Conservation (phyloP, 768 basidiomycete species). For the Phanerochaete sordida region DNA sequence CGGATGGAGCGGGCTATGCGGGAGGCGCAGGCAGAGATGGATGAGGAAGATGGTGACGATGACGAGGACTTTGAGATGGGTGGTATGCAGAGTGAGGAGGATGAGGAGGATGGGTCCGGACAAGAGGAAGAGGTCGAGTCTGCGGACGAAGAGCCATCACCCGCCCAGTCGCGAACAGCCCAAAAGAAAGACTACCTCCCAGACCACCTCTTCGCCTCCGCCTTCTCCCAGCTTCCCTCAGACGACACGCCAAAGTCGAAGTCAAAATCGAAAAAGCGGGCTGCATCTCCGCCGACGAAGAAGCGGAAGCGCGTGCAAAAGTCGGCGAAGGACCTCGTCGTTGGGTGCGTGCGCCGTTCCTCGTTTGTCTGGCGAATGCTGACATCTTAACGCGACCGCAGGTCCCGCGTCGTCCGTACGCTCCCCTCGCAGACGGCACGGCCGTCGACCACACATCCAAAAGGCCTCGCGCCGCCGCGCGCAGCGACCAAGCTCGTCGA, state of each 20-base stretch:
- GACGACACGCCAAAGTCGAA: constrained; percentile 22
- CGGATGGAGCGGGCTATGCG: constrained; percentile 41
- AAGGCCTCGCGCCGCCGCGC: constrained; percentile 36
- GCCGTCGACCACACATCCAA: constrained; percentile 36
- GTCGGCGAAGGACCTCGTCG: constrained; percentile 44
- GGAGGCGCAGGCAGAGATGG: constrained; percentile 31
- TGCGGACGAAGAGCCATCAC: constrained; percentile 1
- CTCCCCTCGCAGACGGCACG: constrained; percentile 32
- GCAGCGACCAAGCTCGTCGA: constrained; percentile 51
- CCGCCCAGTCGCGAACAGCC: constrained; percentile 2
- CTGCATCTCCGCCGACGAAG: constrained; percentile 19
- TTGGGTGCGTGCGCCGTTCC: constrained; percentile 43
- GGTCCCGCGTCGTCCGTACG: constrained; percentile 52
- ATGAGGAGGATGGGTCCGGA: constrained; percentile 15
- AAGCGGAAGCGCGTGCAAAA: constrained; percentile 23
- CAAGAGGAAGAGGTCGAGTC: constrained; percentile 13
- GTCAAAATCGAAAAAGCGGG: constrained; percentile 2
- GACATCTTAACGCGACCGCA: constrained; percentile 18
- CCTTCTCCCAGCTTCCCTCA: constrained; percentile 36
- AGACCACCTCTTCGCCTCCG: constrained; percentile 60
- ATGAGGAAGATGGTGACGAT: constrained; percentile 24
- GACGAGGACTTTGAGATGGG: constrained; percentile 25
- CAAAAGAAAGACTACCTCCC: constrained; percentile 49
- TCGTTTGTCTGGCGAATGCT: background rate
- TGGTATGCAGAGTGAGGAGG: constrained; percentile 9